Evolutionary conservation across 1,139 yeast species (phyloP).

Genomic region (Pichia sp.): DNA sequence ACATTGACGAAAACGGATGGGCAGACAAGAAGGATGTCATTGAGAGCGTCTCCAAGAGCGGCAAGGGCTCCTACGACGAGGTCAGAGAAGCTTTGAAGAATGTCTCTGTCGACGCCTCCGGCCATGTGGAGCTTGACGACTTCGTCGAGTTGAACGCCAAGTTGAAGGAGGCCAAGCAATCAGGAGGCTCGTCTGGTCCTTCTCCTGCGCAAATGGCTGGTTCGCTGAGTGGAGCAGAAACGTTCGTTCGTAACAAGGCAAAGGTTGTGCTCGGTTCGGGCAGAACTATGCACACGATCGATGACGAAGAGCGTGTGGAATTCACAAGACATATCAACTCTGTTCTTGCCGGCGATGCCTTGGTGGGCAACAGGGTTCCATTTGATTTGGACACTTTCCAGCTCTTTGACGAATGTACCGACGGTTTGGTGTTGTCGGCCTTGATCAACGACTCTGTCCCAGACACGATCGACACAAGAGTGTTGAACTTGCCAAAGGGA

Average conservation of each 20-base stretch:
- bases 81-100: conserved; percentile 89
- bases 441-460: conserved; percentile 97
- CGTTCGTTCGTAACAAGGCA: conserved; percentile 47
- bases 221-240: conserved; percentile 30
- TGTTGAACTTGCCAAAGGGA: conserved; percentile 77
- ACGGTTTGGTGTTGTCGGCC: conserved; percentile 88
- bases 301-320: conserved; percentile 94
- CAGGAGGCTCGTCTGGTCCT: background rate
- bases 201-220: background rate
- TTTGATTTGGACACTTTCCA: conserved; percentile 94
- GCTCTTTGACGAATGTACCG: conserved; percentile 93
- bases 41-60: conserved; percentile 74
- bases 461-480: conserved; percentile 97
- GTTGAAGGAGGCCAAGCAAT: conserved; percentile 37
- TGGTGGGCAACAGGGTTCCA: conserved; percentile 81
- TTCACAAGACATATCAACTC: conserved; percentile 94
- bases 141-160: conserved; percentile 82
- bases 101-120: conserved; percentile 93
- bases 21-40: conserved; percentile 88
- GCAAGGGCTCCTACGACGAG: conserved; percentile 81
- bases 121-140: conserved; percentile 94
- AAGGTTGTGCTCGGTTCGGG: conserved; percentile 86
- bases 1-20: conserved; percentile 91
- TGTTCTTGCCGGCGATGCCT: conserved; percentile 85
- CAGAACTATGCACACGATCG: conserved; percentile 85